Conservation (phyloP, 495 filamentous ascomycete species). For the Tetracladium marchalianum region DNA sequence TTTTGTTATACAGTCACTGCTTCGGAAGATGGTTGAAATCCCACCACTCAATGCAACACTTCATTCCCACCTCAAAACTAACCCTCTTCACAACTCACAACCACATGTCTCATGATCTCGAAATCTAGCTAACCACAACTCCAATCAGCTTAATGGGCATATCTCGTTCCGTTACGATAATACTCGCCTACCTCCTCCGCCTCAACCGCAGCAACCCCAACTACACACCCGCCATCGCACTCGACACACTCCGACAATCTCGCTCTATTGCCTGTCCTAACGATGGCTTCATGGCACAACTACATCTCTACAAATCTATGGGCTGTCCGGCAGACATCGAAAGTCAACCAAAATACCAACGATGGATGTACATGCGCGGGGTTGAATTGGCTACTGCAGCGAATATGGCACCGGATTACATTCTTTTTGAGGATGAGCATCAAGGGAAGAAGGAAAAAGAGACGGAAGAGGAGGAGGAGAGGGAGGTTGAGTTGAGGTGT, state of each 20-base stretch:
- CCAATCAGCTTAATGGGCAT: conserved; percentile 85
- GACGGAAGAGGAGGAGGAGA: conserved; percentile 3
- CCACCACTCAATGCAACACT: no score
- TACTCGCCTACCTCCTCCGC: conserved; percentile 79
- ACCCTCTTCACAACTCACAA: conserved; percentile 7
- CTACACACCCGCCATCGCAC: conserved; percentile 48
- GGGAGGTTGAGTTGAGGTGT: conserved; percentile 38
- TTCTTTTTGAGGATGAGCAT: conserved; percentile 78
- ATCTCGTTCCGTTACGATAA: conserved; percentile 76
- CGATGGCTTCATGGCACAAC: conserved; percentile 76
- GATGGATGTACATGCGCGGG: conserved; percentile 77
- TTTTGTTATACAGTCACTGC: no score
- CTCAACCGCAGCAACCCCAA: conserved; percentile 16
- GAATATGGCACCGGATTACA: conserved; percentile 59
- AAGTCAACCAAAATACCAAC: conserved; percentile 64
- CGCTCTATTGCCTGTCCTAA: conserved; percentile 79
- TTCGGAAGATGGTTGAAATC: no score
- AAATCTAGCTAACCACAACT: conserved; percentile 28
- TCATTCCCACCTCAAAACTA: not conserved
- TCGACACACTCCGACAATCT: conserved; percentile 49
- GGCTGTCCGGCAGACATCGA: conserved; percentile 55
- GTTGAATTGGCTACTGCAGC: conserved; percentile 62
- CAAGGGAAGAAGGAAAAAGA: conserved; percentile 30
- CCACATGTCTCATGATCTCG: no score
- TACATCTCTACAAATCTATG: conserved; percentile 81